Evolutionary conservation across 257 asterid genomes (phyloP).

Genomic region (Forsythia suspensa): DNA sequence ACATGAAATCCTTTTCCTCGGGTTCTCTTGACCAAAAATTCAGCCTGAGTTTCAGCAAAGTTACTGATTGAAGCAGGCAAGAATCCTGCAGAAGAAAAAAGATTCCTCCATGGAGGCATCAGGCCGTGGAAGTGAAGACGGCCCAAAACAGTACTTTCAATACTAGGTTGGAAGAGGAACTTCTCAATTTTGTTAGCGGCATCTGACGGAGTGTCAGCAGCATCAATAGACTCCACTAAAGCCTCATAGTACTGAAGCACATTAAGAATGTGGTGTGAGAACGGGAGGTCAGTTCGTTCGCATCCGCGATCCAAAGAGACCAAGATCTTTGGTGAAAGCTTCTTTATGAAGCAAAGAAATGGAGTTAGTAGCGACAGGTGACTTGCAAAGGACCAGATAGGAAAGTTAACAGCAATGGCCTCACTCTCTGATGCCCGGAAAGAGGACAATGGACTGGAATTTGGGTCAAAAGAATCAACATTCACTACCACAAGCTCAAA

Average conservation of each 20-base stretch:
- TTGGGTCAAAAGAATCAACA: slow-evolving; percentile 56
- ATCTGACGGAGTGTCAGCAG: slow-evolving; percentile 35
- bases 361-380: slow-evolving; percentile 38
- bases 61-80: slow-evolving; percentile 35
- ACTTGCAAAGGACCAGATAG: slow-evolving; percentile 47
- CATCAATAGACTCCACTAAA: slow-evolving; percentile 45
- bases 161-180: slow-evolving; percentile 45
- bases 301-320: slow-evolving; percentile 51
- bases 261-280: slow-evolving; percentile 40
- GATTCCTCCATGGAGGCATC: slow-evolving; percentile 41
- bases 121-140: slow-evolving; percentile 35
- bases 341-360: slow-evolving; percentile 42
- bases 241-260: slow-evolving; percentile 51
- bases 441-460: slow-evolving; percentile 30
- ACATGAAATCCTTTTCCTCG: slow-evolving; percentile 48
- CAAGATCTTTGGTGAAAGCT: slow-evolving; percentile 45
- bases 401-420: slow-evolving; percentile 51
- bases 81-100: slow-evolving; percentile 47
- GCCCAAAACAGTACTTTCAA: slow-evolving; percentile 45
- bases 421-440: slow-evolving; percentile 39
- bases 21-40: slow-evolving; percentile 37
- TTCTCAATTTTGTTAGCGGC: slow-evolving; percentile 39
- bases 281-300: slow-evolving; percentile 45
- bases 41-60: slow-evolving; percentile 53
- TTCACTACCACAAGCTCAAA: slow-evolving; percentile 61